Evolutionary conservation across 768 basidiomycete species (phyloP), one percentile per base, ranked within the genome.

Genomic region (Hericium coralloides): DNA sequence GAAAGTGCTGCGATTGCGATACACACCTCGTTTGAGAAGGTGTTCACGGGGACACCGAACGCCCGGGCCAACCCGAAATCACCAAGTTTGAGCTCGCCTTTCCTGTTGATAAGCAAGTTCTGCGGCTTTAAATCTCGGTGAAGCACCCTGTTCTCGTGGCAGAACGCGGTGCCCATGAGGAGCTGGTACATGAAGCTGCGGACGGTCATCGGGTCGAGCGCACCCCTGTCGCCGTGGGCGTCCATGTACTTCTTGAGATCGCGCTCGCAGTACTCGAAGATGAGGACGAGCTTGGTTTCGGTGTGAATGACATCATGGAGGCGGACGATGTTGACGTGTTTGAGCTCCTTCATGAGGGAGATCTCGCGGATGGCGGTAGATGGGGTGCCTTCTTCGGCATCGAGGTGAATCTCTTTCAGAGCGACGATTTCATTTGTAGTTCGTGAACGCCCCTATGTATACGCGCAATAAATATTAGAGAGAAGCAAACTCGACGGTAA

Each of bases 161-260:
- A 98, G 72, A 97, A 98, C 5, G 93, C 93, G 52, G 94, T 98
- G 51, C 97, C 97, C 71, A 92, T 95, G 63, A 98, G 79, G 22
- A 98, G 82, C 69, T 99, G 97, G 71, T 88, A 95, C 88, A 98
- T 97, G 74, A 99, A 99, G 68, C 91, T 94, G 57, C 92, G 86
- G 59, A 98, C 78, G 3, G 91, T 93, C 48, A 80, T 79, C 10
- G 90, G 84, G 60, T 97, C 93, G 45, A 99, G 79, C 4, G 95
- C 94, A 55, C 97, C 94, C 47, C 95, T 84, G 62, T 98, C 94
- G 55, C 97, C 97, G 64, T 97, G 87, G 38, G 91, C 87, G 70
- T 99, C 97, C 97, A 99, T 99, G 71, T 98, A 98, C 69, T 93
- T 94, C 73, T 99, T 99, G 49, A 99, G 79, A 73, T 99, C 97